phyloP scores from a whole-genome alignment of 192 early-diverging fungal genomes.

The Coemansia aciculifera region DNA sequence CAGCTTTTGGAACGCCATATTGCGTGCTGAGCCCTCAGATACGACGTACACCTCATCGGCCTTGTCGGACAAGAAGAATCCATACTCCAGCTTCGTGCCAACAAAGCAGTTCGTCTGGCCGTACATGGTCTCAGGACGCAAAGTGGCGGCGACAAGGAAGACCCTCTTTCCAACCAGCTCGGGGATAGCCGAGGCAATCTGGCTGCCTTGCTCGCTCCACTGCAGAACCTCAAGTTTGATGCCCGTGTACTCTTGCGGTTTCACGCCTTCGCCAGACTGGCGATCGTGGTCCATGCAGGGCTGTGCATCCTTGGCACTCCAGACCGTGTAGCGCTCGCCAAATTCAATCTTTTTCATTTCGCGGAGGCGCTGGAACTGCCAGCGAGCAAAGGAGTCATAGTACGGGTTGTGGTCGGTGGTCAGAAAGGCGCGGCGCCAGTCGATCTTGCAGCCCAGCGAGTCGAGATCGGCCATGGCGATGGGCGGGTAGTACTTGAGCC shows the following conservation, averaged over 20 bases:
- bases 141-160: slow-evolving; percentile 91
- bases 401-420: slow-evolving; percentile 98
- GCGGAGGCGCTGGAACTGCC: slow-evolving; percentile 94
- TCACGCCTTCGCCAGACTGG: slow-evolving; percentile 86
- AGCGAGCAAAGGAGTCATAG: slow-evolving; percentile 96
- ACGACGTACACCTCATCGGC: slow-evolving; percentile 83
- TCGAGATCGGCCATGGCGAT: slow-evolving; percentile 77
- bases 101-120: slow-evolving; percentile 99
- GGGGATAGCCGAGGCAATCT: slow-evolving; percentile 51
- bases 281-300: slow-evolving; percentile 99
- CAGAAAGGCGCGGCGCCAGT: slow-evolving; percentile 96
- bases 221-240: slow-evolving; percentile 88
- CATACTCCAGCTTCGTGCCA: slow-evolving; percentile 88
- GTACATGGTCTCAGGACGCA: slow-evolving; percentile 99
- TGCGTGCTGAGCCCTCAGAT: slow-evolving; percentile 91
- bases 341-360: slow-evolving; percentile 84
- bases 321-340: slow-evolving; percentile 96
- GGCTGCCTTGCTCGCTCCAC: slow-evolving; percentile 57
- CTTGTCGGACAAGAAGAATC: slow-evolving; percentile 72
- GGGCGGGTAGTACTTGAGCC: slow-evolving; percentile 95
- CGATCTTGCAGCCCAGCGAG: slow-evolving; percentile 76
- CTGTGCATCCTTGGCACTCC: slow-evolving; percentile 91
- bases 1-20: slow-evolving; percentile 95
- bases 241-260: slow-evolving; percentile 93
- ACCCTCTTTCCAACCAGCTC: slow-evolving; percentile 73